phyloP scores from a whole-genome alignment of 2,329 filamentous ascomycete genomes.

The Reticulascus tulasneorum region DNA sequence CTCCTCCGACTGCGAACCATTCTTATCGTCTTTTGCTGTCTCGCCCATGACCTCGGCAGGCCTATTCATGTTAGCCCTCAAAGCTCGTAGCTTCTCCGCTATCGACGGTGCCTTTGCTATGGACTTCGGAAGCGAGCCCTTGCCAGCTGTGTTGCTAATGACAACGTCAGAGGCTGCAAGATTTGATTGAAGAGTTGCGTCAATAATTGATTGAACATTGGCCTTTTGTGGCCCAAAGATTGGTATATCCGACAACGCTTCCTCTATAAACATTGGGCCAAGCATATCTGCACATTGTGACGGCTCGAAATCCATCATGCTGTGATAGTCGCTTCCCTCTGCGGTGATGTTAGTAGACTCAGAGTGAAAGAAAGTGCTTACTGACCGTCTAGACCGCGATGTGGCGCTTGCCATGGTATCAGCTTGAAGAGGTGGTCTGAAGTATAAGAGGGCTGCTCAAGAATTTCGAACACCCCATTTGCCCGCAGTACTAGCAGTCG shows the following conservation, averaged over 20 bases:
- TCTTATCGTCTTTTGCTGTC: constrained; percentile 19
- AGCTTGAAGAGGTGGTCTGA: constrained; percentile 57
- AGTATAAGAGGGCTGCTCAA: constrained; percentile 57
- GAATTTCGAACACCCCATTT: constrained; percentile 57
- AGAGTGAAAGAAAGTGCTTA: neutral
- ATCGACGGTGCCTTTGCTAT: constrained; percentile 39
- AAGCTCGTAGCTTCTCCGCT: constrained; percentile 44
- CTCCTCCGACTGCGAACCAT: constrained; percentile 11
- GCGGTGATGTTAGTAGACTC: constrained; percentile 19
- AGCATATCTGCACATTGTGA: constrained; percentile 48
- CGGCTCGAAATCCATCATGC: constrained; percentile 56
- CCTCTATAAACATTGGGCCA: constrained; percentile 50
- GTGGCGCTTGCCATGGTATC: constrained; percentile 56
- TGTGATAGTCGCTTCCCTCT: constrained; percentile 51
- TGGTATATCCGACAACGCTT: constrained; percentile 48
- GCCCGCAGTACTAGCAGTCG: constrained; percentile 57
- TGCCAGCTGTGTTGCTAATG: constrained; percentile 1
- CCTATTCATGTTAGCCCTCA: constrained; percentile 31
- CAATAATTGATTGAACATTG: constrained; percentile 32
- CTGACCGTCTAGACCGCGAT: constrained; percentile 52
- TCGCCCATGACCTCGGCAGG: too few relatives aligned
- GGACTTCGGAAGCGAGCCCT: constrained; percentile 30
- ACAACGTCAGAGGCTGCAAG: constrained; percentile 9
- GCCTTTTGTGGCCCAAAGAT: constrained; percentile 53
- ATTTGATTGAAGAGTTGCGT: constrained; percentile 10